These are phyloP conservation scores for Leccinum truebloodii DNA, from an alignment of 768 basidiomycete genomes.

Conservation along the genomic window DNA sequence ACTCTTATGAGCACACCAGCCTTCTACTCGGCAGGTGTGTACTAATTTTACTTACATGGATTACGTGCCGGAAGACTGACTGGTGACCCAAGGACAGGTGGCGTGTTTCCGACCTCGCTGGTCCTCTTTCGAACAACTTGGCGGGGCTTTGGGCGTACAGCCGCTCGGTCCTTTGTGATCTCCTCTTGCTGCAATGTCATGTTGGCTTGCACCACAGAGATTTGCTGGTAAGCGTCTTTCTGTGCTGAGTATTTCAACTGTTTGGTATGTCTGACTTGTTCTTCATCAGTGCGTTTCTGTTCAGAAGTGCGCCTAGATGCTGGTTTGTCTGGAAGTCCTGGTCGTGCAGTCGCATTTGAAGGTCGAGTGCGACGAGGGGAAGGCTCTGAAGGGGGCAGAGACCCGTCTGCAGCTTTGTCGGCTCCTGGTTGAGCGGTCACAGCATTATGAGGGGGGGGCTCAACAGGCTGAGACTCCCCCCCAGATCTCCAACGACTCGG, in stretches of 20 bases:
- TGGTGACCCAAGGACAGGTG: neutral
- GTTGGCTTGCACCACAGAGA: neutral
- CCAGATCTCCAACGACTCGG: neutral
- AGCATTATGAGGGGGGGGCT: neutral
- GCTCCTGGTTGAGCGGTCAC: neutral
- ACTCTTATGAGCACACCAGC: too few species aligned
- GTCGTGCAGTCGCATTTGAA: neutral
- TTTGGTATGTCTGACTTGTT: neutral
- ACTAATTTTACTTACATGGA: neutral
- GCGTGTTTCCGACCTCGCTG: neutral
- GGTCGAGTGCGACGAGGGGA: neutral
- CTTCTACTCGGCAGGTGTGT: neutral
- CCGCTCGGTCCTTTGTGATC: neutral
- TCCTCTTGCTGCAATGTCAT: neutral
- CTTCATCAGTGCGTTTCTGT: neutral
- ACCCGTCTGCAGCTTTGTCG: neutral
- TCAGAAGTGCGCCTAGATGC: neutral
- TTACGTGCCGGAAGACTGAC: neutral
- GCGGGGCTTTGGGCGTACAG: neutral
- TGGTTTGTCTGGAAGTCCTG: neutral
- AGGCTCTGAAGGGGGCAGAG: neutral
- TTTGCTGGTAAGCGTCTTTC: neutral
- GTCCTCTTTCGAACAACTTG: neutral
- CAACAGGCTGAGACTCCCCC: neutral
- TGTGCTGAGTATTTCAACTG: neutral